phyloP scores from a whole-genome alignment of 1,284 basidiomycete species.

The Mycena citricolor region DNA sequence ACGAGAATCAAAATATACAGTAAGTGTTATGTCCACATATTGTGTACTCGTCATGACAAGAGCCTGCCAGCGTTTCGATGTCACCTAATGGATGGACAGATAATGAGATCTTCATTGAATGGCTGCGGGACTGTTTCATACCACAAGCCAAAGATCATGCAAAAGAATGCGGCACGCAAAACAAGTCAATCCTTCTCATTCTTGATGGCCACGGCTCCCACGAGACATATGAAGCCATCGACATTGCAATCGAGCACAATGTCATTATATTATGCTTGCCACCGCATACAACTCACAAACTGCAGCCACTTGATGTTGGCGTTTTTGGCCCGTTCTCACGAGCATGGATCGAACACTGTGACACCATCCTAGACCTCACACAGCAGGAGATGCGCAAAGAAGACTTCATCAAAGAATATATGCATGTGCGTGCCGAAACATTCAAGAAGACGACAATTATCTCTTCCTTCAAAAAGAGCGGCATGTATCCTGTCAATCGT shows the following conservation, averaged over 20 bases:
- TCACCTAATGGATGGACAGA: conserved; percentile 37
- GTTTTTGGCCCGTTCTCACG: conserved; percentile 19
- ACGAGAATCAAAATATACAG: conserved; percentile 22
- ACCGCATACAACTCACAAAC: conserved; percentile 25
- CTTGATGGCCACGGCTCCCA: conserved; percentile 30
- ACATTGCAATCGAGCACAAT: conserved; percentile 14
- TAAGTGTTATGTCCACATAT: conserved; percentile 1
- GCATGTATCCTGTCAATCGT: conserved; percentile 19
- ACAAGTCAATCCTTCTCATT: conserved; percentile 27
- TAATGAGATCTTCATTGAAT: conserved; percentile 28
- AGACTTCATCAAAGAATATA: conserved; percentile 33
- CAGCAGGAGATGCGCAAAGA: conserved; percentile 33
- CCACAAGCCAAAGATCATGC: conserved; percentile 24
- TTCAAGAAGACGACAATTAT: conserved; percentile 28
- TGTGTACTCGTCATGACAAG: not conserved
- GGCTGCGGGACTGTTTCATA: conserved; percentile 32
- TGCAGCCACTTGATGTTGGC: conserved; percentile 26
- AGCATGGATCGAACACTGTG: conserved; percentile 14
- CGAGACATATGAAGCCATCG: conserved; percentile 8
- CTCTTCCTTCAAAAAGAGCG: conserved; percentile 28
- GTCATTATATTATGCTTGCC: conserved; percentile 23
- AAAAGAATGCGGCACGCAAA: no score
- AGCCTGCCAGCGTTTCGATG: conserved; percentile 10
- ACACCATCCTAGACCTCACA: not conserved
- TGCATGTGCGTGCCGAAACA: conserved; percentile 20